Percentiles rank a stretch among this genome's conserved stretches.
Evolutionary conservation across 2,329 filamentous ascomycete genomes (phyloP).

Genomic region (Colletotrichum sp.): DNA sequence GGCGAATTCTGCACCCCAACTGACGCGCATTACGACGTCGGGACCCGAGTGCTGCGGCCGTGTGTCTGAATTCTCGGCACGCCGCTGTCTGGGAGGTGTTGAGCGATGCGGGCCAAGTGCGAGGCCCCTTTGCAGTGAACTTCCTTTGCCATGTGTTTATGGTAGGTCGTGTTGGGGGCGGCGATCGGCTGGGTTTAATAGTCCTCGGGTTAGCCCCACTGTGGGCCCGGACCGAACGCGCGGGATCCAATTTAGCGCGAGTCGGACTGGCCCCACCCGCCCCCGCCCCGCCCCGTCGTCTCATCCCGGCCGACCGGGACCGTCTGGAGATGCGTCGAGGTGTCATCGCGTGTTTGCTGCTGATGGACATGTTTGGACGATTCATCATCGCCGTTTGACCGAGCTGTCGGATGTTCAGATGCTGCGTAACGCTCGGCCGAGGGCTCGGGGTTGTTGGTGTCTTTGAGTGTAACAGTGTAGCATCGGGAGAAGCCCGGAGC

Average conservation of each 20-base stretch:
- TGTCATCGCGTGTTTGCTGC: background rate
- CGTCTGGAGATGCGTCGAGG: background rate
- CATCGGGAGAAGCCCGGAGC: background rate
- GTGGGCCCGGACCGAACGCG: background rate
- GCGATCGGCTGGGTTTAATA: background rate
- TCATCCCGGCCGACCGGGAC: background rate
- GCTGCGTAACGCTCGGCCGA: background rate
- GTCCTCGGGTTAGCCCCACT: slow-evolving; percentile 6
- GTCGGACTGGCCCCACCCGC: background rate
- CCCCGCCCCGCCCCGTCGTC: background rate
- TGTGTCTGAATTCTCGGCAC: background rate
- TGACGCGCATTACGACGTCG: background rate
- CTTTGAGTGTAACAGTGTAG: background rate
- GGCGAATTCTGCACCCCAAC: background rate
- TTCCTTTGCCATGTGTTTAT: background rate
- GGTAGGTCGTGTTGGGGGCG: background rate
- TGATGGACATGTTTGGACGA: background rate
- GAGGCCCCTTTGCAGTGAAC: background rate
- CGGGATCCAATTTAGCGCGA: background rate
- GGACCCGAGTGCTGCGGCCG: background rate
- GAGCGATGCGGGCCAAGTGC: background rate
- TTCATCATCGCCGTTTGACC: background rate
- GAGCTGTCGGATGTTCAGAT: accelerated
- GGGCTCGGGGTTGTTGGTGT: background rate
- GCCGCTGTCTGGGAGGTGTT: background rate